phyloP scores from a whole-genome alignment of 768 basidiomycete species.

The Chalciporus piperatus region DNA sequence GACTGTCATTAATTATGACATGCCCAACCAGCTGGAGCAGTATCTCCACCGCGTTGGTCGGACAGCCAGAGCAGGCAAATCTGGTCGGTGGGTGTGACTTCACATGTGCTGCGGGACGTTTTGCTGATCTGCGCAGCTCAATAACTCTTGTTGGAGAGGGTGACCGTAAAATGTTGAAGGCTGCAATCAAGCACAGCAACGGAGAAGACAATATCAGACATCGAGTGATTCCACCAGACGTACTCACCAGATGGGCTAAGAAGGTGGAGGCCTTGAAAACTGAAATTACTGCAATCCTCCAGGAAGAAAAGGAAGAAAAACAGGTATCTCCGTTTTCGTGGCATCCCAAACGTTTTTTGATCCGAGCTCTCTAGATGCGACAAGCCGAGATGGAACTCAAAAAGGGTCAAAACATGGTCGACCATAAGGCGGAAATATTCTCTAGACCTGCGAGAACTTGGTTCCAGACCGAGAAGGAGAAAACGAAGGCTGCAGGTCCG shows the following conservation, averaged over 20 bases:
- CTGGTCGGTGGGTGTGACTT: slow-evolving; percentile 68
- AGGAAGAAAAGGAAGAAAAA: slow-evolving; percentile 96
- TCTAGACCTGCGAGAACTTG: slow-evolving; percentile 95
- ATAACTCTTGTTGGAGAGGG: slow-evolving; percentile 94
- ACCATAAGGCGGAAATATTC: slow-evolving; percentile 90
- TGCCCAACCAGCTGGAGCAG: slow-evolving; percentile 90
- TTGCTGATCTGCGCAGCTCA: slow-evolving; percentile 50
- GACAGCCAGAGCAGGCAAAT: slow-evolving; percentile 91
- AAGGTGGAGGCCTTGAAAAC: slow-evolving; percentile 67
- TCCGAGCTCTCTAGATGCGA: slow-evolving; percentile 52
- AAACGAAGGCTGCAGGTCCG: slow-evolving; percentile 72
- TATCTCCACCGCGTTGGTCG: slow-evolving; percentile 97
- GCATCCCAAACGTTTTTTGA: slow-evolving; percentile 9
- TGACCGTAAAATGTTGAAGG: slow-evolving; percentile 95
- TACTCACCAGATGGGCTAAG: slow-evolving; percentile 64
- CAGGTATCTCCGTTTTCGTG: slow-evolving; percentile 46
- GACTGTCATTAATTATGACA: slow-evolving; percentile 98
- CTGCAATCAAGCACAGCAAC: slow-evolving; percentile 84
- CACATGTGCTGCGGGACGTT: neutral
- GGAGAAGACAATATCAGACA: slow-evolving; percentile 82
- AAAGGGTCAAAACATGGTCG: slow-evolving; percentile 94
- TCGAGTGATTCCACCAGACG: slow-evolving; percentile 79
- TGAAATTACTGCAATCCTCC: slow-evolving; percentile 76
- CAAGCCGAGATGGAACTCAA: slow-evolving; percentile 94
- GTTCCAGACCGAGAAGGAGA: slow-evolving; percentile 92